Evolutionary conservation across 2,329 filamentous ascomycete genomes (phyloP), one percentile per base, ranked within the genome.

Genomic region (Ophiostoma australiae): DNA sequence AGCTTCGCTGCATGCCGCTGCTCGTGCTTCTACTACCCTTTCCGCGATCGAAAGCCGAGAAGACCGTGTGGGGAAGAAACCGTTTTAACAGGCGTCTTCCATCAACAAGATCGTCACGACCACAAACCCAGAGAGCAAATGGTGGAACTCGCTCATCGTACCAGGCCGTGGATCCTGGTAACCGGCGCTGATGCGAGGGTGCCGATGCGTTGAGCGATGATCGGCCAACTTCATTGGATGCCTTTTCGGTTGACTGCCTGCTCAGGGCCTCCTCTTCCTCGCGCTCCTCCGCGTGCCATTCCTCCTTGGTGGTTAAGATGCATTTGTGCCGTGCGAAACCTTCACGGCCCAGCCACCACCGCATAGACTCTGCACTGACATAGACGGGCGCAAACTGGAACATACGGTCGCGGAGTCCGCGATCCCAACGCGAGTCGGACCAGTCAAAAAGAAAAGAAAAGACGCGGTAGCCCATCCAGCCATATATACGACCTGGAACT

Each of bases 361-460:
- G 85, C 92, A 97, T 97, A 72, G 89, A 90, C 80, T 97, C 93
- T 0, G 92, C 87, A 75, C 90, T 93, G 69, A 97, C 92, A 76
- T 96, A 97, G 0, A 97, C 92, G 0, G 94, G 94, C 0, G 93
- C 89, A 75, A 97, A 97, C 76, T 95, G 92, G 78, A 98, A 97
- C 86, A 96, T 90, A 61, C 94, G 89, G 77, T 92, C 82, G 72
- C 91, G 85, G 17, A 97, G 81, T 7, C 85, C 92, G 10, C 89
- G 87, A 73, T 97, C 94, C 94, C 94, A 97, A 8, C 92, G 86
- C 11, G 79, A 82, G 77, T 98, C 94, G 0, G 87, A 89, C 94
- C 94, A 98, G 77, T 90, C 86, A 79, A 98, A 97, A 0, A 98
- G 82, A 77, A 94, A 97, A 0, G 90, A 90, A 76, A 97, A 97